Conservation (phyloP, 345 rosid genomes). For the Combretum micranthum region DNA sequence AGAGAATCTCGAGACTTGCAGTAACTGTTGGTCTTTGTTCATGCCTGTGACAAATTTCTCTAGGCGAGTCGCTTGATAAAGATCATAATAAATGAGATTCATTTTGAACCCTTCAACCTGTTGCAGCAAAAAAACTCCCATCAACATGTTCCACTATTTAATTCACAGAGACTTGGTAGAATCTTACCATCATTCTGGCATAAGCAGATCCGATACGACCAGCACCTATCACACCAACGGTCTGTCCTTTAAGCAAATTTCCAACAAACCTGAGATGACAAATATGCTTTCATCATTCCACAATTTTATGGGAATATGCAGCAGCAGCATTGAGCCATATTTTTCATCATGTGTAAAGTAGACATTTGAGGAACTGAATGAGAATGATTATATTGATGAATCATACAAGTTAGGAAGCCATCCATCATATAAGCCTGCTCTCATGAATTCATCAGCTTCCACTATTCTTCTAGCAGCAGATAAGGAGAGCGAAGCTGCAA, state of each 20-base stretch:
- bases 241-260: slow-evolving; percentile 94
- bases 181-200: slow-evolving; percentile 90
- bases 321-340: background rate
- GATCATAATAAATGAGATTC: slow-evolving; percentile 91
- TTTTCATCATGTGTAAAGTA: background rate
- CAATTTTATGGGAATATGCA: background rate
- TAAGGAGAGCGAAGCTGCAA: slow-evolving; percentile 89
- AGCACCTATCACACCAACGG: slow-evolving; percentile 97
- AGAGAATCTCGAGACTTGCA: background rate
- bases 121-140: slow-evolving; percentile 7
- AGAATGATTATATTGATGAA: background rate
- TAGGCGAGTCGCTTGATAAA: slow-evolving; percentile 88
- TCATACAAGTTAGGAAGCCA: slow-evolving; percentile 91
- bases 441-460: slow-evolving; percentile 95
- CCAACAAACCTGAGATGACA: slow-evolving; percentile 64
- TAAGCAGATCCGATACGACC: slow-evolving; percentile 99
- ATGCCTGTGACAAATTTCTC: slow-evolving; percentile 90
- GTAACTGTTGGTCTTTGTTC: slow-evolving; percentile 2
- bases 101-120: slow-evolving; percentile 96
- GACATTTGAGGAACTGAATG: background rate
- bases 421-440: slow-evolving; percentile 92
- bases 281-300: no score
- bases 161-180: background rate
- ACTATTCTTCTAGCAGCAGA: slow-evolving; percentile 94
- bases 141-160: background rate